Evolutionary conservation across 139 green algal genomes (phyloP), one percentile per base, ranked within the genome.

Genomic region (Marvania coccoides): DNA sequence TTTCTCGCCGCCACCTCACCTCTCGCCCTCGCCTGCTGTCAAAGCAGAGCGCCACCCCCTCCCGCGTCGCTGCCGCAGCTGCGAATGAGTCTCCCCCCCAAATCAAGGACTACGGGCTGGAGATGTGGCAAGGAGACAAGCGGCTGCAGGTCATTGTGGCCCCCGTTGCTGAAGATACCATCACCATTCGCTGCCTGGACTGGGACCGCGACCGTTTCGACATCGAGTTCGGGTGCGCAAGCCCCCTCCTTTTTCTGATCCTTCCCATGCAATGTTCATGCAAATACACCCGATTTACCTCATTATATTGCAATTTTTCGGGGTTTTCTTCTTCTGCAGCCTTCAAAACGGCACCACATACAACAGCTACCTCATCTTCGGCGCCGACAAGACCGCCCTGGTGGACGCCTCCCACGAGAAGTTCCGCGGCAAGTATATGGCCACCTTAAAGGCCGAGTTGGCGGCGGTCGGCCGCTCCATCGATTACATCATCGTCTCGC

Each of bases 321-420:
- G 15, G 39, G 61, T 8, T 59, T 37, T 59, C 29, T 15, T 28
- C 8, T 26, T 6, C 13, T 45, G 28, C 74, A 90, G 85, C 33
- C 81, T 93, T 30, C 62, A 66, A 26, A 53, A 66, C 36, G 59
- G 59, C 24, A 97, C 93, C 40, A 97, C 93, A 34, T 97, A 97
- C 87, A 96, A 97, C 74, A 85, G 81, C 9, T 98, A 91, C 86
- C 79, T 98, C 48, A 96, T 98, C 76, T 88, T 88, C 55, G 90
- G 91, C 24, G 81, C 64, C 1, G 74, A 91, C 13, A 92, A 95
- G 76, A 95, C 83, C 0, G 91, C 92, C 1, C 80, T 98, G 34
- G 82, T 98, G 14, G 93, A 98, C 55, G 81, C 86, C 30, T 90
- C 75, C 15, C 93, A 98, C 70, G 93, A 98, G 76, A 98, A 98